Conservation (phyloP, 208 protist genomes). For the Angomonas ambiguus region DNA sequence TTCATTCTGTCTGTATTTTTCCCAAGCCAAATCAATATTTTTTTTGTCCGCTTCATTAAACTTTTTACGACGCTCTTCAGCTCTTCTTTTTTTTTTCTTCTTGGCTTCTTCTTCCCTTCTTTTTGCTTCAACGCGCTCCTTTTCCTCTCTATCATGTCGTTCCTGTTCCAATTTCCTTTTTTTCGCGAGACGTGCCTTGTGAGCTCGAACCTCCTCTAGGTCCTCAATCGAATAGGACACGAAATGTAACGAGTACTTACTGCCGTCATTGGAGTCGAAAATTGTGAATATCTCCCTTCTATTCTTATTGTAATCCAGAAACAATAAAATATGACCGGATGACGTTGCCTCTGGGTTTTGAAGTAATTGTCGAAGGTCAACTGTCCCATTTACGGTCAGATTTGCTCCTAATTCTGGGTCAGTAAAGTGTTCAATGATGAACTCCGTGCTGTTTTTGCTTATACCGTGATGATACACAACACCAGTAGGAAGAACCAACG, state of each 20-base stretch:
- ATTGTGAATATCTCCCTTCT: slow-evolving; percentile 15
- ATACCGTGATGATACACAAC: background rate
- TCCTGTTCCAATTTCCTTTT: slow-evolving; percentile 23
- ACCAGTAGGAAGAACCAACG: background rate
- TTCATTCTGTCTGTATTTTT: slow-evolving; percentile 36
- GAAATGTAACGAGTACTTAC: slow-evolving; percentile 5
- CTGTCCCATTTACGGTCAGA: background rate
- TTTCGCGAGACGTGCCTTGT: slow-evolving; percentile 27
- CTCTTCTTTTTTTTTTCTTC: slow-evolving; percentile 35
- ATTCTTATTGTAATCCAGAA: background rate
- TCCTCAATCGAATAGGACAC: slow-evolving; percentile 37
- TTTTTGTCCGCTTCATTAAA: slow-evolving; percentile 43
- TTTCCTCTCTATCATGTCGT: slow-evolving; percentile 27
- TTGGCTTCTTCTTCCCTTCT: slow-evolving; percentile 29
- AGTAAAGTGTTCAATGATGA: background rate
- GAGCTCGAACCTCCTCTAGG: slow-evolving; percentile 36
- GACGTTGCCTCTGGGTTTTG: background rate
- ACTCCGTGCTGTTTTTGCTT: background rate
- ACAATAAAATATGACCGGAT: background rate
- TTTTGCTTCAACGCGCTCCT: slow-evolving; percentile 31
- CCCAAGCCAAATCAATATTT: slow-evolving; percentile 35
- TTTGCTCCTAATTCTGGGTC: background rate
- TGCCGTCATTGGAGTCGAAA: background rate
- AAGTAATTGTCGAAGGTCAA: background rate
- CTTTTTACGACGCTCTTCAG: slow-evolving; percentile 20